These are phyloP conservation scores for Myriosclerotinia scirpicola DNA, from an alignment of 2,329 filamentous ascomycete genomes.

Conservation along the genomic window DNA sequence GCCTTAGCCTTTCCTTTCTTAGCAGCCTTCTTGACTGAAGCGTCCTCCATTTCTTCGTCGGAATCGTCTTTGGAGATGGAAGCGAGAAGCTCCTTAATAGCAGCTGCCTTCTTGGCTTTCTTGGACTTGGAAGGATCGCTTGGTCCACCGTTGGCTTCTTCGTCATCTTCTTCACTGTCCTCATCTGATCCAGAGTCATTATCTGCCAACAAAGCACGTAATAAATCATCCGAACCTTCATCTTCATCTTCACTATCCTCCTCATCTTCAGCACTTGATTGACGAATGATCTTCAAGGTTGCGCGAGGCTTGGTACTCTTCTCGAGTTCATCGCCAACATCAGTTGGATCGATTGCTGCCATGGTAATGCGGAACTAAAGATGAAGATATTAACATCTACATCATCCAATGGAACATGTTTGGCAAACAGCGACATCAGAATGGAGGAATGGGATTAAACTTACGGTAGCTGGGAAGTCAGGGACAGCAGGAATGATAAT, in stretches of 20 bases:
- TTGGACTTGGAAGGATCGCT: conserved; percentile 89
- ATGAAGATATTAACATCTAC: conserved; percentile 27
- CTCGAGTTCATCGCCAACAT: conserved; percentile 63
- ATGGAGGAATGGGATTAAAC: conserved; percentile 42
- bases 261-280: conserved; percentile 63
- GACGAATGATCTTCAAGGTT: conserved; percentile 87
- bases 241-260: conserved; percentile 61
- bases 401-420: neutral
- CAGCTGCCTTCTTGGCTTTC: conserved; percentile 78
- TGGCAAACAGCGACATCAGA: neutral
- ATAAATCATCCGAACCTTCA: conserved; percentile 30
- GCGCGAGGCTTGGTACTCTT: conserved; percentile 67
- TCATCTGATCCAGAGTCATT: conserved; percentile 52
- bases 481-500: conserved; percentile 75
- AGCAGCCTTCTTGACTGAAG: conserved; percentile 59
- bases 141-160: conserved; percentile 82
- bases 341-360: conserved; percentile 93
- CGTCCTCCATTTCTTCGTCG: conserved; percentile 73
- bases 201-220: conserved; percentile 54
- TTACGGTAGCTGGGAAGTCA: conserved; percentile 81
- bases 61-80: conserved; percentile 60
- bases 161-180: conserved; percentile 59
- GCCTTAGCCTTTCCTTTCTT: conserved; percentile 73
- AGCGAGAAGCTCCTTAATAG: conserved; percentile 74
- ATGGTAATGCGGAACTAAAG: conserved; percentile 92